Conservation (phyloP, 371 early-diverging fungal species). For the Sporodiniella umbellata region DNA sequence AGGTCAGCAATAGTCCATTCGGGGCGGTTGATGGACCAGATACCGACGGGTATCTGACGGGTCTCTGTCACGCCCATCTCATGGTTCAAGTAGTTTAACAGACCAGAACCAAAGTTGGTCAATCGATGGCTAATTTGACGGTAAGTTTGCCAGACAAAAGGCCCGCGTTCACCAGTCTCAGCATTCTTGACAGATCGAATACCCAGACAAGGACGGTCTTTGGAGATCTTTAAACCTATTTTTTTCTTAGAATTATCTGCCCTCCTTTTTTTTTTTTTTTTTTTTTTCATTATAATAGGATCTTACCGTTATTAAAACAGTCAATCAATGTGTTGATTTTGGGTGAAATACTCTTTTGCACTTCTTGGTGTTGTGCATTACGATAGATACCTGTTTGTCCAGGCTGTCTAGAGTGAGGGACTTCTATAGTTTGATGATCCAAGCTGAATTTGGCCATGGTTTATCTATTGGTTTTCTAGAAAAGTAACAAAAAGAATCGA, state of each 20-base stretch:
- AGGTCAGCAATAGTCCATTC: slow-evolving; percentile 92
- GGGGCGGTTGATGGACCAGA: slow-evolving; percentile 81
- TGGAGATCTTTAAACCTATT: slow-evolving; percentile 32
- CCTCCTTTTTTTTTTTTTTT: background rate
- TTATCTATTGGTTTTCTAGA: too few species aligned
- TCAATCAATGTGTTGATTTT: slow-evolving; percentile 44
- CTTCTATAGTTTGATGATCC: slow-evolving; percentile 43
- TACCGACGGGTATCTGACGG: slow-evolving; percentile 49
- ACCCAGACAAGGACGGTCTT: slow-evolving; percentile 52
- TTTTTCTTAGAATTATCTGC: background rate
- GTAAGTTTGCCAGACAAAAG: slow-evolving; percentile 79
- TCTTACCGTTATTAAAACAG: slow-evolving; percentile 35
- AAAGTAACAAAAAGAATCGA: too few species aligned
- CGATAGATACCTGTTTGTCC: slow-evolving; percentile 48
- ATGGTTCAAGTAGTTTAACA: slow-evolving; percentile 48
- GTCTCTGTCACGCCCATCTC: slow-evolving; percentile 29
- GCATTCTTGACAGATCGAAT: slow-evolving; percentile 46
- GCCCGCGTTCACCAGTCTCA: slow-evolving; percentile 54
- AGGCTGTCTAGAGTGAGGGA: slow-evolving; percentile 36
- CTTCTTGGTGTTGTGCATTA: slow-evolving; percentile 21
- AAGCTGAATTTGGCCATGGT: slow-evolving; percentile 25
- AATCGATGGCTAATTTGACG: slow-evolving; percentile 66
- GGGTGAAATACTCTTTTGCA: slow-evolving; percentile 28
- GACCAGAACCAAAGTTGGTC: slow-evolving; percentile 68
- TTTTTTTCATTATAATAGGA: background rate